A percentile compares a stretch with the other conserved stretches of the same genome.
These are phyloP conservation scores for Saccharomycopsis capsularis DNA, from an alignment of 805 yeast genomes.

Conservation along the genomic window DNA sequence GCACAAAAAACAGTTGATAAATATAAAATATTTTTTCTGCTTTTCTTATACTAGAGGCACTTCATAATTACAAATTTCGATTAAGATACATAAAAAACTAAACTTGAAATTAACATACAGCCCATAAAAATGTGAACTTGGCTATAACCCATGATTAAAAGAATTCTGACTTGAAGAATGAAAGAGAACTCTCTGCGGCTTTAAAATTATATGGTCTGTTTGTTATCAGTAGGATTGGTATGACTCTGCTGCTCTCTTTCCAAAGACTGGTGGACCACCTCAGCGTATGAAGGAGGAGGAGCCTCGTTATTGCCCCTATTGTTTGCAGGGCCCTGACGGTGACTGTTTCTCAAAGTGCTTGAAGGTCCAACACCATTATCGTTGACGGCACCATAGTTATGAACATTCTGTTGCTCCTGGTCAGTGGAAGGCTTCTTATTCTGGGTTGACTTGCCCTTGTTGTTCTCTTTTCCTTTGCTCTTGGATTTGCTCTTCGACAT, in stretches of 20 bases:
- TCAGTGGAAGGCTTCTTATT: not conserved
- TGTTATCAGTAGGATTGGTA: slow-evolving; percentile 13
- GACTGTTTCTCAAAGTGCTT: not conserved
- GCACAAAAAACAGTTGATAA: too few relatives aligned
- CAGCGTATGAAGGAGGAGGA: slow-evolving; percentile 16
- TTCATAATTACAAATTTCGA: too few relatives aligned
- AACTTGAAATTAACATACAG: too few relatives aligned
- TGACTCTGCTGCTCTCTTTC: not conserved
- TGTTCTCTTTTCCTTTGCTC: not conserved
- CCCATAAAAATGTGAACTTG: too few relatives aligned
- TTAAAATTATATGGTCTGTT: slow-evolving; percentile 10
- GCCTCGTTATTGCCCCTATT: not conserved
- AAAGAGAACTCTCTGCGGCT: too few relatives aligned
- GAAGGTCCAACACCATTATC: not conserved
- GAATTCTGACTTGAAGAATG: too few relatives aligned
- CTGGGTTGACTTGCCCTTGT: not conserved
- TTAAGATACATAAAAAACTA: too few relatives aligned
- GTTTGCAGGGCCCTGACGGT: too few relatives aligned
- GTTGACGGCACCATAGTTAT: slow-evolving; percentile 3
- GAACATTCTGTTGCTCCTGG: not conserved
- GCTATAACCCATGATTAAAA: too few relatives aligned
- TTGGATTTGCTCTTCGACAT: slow-evolving; percentile 5
- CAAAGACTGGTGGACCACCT: slow-evolving; percentile 5
- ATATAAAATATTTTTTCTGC: too few relatives aligned
- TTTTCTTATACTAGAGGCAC: too few relatives aligned